Base-by-base conservation (phyloP, 495 filamentous ascomycete genomes). In the Podospora comata region DNA sequence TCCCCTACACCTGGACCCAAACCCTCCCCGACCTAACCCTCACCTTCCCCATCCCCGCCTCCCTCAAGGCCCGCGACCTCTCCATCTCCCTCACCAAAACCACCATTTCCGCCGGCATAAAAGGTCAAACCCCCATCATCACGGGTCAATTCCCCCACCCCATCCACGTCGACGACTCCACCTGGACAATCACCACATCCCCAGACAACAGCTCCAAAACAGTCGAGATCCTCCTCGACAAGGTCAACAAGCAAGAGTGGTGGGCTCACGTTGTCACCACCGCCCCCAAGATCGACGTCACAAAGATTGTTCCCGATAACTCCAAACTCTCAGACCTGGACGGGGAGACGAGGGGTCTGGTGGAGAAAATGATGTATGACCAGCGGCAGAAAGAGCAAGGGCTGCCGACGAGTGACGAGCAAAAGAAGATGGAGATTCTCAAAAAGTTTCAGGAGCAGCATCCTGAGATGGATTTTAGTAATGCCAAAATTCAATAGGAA, bases 291-390 rank as follows among this genome's bases (percentile, higher is more conserved):
- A 96, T 98, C 81, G 96, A 99, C 78, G 93, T 95, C 32, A 88
- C 89, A 71, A 96, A 96, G 84, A 97, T 99, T 81, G 87, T 88
- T 75, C 95, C 95, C 20, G 95, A 99, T 82, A 94, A 91, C 76
- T 91, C 87, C 70, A 95, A 91, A 75, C 81, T 99, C 72, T 85
- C 90, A 67, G 95, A 99, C 80, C 81, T 99, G 67, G 96, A 99
- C 75, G 94, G 96, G 63, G 92, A 97, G 86, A 99, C 95, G 69
- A 85, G 95, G 68, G 84, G 72, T n/a, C 97, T 99, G 94, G 95
- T 99, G 56, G 95, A 99, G 89, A 99, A 99, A 86, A 98, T 99
- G 95, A 99, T 99, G 95, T 99, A 85, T 73, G 95, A 99, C 81
- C 95, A 99, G 85, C 84, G 91, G 59, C 93, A 97, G 85, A 98